phyloP scores from a whole-genome alignment of 2,329 filamentous ascomycete species.

The Alternaria triticimaculans region DNA sequence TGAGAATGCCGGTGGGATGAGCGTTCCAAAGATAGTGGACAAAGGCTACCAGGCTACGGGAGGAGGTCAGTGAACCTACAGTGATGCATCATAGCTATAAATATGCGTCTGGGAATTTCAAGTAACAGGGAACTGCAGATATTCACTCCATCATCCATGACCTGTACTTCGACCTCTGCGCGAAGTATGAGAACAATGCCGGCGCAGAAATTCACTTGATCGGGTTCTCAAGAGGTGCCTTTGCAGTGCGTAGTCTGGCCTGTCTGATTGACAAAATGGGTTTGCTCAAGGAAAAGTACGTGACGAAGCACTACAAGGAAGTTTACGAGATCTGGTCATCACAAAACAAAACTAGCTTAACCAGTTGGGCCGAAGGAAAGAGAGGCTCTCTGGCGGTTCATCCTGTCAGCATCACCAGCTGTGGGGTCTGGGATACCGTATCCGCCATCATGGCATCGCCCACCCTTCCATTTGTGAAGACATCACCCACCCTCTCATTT shows the following conservation, averaged over 20 bases:
- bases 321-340: background rate
- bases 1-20: fast-evolving
- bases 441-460: background rate
- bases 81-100: too few species aligned
- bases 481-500: background rate
- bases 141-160: fast-evolving
- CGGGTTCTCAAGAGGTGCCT: background rate
- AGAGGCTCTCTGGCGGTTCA: too few species aligned
- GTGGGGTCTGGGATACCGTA: background rate
- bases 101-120: too few species aligned
- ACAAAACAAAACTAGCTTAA: background rate
- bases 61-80: too few species aligned
- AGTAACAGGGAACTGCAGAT: background rate
- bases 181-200: fast-evolving
- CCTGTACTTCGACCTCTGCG: background rate
- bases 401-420: background rate
- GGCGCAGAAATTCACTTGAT: background rate
- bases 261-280: too few species aligned
- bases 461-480: background rate
- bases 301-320: fast-evolving
- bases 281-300: too few species aligned
- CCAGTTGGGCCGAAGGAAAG: too few species aligned
- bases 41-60: too few species aligned
- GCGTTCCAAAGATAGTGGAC: fast-evolving
- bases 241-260: background rate